Base-by-base conservation (phyloP, 805 yeast species). In the Schizosaccharomyces cryophilus region DNA sequence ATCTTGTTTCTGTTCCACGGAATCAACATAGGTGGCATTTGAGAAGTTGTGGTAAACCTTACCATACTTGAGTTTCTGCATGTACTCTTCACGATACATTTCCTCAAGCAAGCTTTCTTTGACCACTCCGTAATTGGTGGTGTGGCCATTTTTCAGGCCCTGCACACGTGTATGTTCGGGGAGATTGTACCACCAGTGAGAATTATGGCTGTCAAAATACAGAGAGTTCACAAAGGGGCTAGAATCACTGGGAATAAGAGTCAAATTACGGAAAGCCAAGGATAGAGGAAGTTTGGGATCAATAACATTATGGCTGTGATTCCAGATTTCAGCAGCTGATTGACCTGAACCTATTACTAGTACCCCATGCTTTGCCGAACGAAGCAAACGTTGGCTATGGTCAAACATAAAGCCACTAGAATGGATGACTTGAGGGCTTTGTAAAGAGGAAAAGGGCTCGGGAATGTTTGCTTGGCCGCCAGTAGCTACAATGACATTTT, bases 201-300 rank as follows among this genome's bases (percentile, higher is more conserved):
- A 64, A 19, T 64, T 61, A 15, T 64, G 64, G 5, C 68, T 68
- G 56, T 66, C 66, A 60, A 66, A 66, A n/a, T 29, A 56, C n/a
- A 66, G 61, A 59, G 67, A 68, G 54, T 66, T 66, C 7, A 66
- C 69, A 61, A 66, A 66, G n/a, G 69, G 68, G 21, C 67, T 63
- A 42, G 67, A 68, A 45, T 66, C 69, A 11, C 68, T 60, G 19
- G 69, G 69, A 17, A 63, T 60, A 35, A 66, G 59, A 11, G 69
- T 67, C 7, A 61, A 63, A 13, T 61, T 42, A 13, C 66, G 59
- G 38, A 66, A 63, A 13, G 64, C 60, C 61, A 66, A 58, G 42
- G 66, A 65, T 9, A 66, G 58, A 19, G 42, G 42, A 4, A 54
- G 40, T 26, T 61, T 30, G 5, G 38, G 29, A 3, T 66, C 66